Evolutionary conservation across 352 stramenopile species (phyloP).

Genomic region (Globisporangium spinosum): DNA sequence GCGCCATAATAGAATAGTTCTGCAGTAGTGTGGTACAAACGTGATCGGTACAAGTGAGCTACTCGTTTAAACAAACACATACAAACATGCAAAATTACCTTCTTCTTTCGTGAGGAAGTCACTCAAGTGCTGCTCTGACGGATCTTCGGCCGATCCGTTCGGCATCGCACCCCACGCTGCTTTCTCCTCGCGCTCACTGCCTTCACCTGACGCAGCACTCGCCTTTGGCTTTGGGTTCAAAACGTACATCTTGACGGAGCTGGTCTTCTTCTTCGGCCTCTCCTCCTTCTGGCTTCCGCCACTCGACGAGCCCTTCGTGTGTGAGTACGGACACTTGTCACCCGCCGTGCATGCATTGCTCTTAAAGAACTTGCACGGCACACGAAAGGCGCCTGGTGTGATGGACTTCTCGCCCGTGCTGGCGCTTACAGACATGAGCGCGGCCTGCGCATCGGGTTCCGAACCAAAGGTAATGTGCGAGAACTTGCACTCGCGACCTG

Average conservation of each 20-base stretch:
- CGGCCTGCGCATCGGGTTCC: constrained; percentile 20
- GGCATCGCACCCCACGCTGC: background rate
- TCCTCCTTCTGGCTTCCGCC: constrained; percentile 13
- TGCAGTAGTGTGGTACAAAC: constrained; percentile 9
- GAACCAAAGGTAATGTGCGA: constrained; percentile 29
- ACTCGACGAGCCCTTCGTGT: constrained; percentile 29
- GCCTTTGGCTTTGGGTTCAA: constrained; percentile 27
- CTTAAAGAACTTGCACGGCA: constrained; percentile 75
- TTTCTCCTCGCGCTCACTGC: constrained; percentile 38
- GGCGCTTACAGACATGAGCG: constrained; percentile 28
- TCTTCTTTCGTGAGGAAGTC: constrained; percentile 83
- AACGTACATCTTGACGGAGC: constrained; percentile 30
- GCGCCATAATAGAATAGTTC: constrained; percentile 81
- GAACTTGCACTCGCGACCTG: constrained; percentile 62
- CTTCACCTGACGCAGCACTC: constrained; percentile 17
- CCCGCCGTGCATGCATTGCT: constrained; percentile 58
- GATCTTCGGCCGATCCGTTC: constrained; percentile 16
- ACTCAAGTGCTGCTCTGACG: constrained; percentile 39
- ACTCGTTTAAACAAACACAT: background rate
- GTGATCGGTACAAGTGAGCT: background rate
- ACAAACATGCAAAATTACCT: constrained; percentile 26
- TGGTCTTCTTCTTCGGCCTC: constrained; percentile 18
- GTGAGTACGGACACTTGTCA: constrained; percentile 61
- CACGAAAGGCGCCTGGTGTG: constrained; percentile 37
- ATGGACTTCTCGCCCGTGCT: constrained; percentile 45